These are phyloP conservation scores for Pezicula rhizophila DNA, from an alignment of 2,329 filamentous ascomycete genomes.

Conservation along the genomic window DNA sequence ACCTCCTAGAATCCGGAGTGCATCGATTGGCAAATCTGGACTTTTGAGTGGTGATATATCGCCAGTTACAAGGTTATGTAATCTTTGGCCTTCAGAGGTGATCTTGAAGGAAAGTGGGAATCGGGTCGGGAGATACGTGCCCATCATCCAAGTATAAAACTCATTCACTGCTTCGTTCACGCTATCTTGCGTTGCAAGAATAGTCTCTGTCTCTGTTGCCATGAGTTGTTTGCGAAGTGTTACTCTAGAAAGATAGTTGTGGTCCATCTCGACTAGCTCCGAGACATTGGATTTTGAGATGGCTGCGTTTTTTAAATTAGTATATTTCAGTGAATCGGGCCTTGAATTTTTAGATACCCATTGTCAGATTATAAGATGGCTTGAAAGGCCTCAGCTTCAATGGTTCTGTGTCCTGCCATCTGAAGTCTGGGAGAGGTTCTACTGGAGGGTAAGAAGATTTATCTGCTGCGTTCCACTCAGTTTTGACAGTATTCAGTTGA, in stretches of 20 bases:
- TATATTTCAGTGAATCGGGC: too few relatives aligned
- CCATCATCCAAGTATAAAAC: slow-evolving; percentile 48
- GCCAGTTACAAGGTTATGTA: slow-evolving; percentile 41
- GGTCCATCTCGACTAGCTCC: slow-evolving; percentile 53
- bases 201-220: slow-evolving; percentile 32
- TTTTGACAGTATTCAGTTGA: neutral
- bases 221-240: slow-evolving; percentile 42
- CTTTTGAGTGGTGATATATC: slow-evolving; percentile 32
- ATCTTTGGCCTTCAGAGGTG: slow-evolving; percentile 23
- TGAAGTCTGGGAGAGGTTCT: slow-evolving; percentile 40
- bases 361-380: slow-evolving; percentile 55
- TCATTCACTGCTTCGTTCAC: slow-evolving; percentile 44
- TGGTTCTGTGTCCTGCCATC: slow-evolving; percentile 44
- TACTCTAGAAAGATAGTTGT: slow-evolving; percentile 49
- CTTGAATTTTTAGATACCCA: slow-evolving; percentile 39
- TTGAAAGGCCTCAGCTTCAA: slow-evolving; percentile 51
- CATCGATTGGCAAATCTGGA: slow-evolving; percentile 27
- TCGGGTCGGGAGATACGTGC: slow-evolving; percentile 48
- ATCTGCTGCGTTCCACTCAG: neutral
- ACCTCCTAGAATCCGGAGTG: slow-evolving; percentile 41
- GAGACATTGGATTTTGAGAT: slow-evolving; percentile 45
- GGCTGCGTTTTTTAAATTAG: slow-evolving; percentile 28
- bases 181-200: slow-evolving; percentile 31
- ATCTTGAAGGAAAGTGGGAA: slow-evolving; percentile 45
- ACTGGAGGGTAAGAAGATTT: neutral